Conservation (phyloP, 306 rosid species). For the Rosa persica region DNA sequence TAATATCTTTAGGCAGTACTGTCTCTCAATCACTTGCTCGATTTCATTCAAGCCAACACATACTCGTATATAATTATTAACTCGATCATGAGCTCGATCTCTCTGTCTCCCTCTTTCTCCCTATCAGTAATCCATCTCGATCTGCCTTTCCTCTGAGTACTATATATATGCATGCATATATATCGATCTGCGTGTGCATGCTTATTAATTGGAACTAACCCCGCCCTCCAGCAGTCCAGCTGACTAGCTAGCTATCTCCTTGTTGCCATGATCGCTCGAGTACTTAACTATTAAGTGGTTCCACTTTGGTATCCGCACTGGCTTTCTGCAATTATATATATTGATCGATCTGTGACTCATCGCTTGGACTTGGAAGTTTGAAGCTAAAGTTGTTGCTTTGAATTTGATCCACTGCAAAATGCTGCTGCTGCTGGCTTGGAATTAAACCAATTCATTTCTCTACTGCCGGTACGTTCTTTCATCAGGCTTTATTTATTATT, state of each 20-base stretch:
- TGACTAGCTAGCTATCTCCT: background rate
- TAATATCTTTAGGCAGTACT: conserved; percentile 10
- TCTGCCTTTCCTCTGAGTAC: background rate
- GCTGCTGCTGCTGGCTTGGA: conserved; percentile 28
- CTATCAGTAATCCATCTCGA: background rate
- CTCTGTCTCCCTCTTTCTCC: background rate
- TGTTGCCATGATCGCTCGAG: background rate
- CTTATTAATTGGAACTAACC: background rate
- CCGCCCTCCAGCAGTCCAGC: background rate
- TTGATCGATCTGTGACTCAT: background rate
- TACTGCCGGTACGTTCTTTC: conserved; percentile 35
- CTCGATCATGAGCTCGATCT: background rate
- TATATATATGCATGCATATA: background rate
- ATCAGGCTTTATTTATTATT: background rate
- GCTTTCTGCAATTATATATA: conserved; percentile 18
- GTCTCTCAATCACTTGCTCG: conserved; percentile 6
- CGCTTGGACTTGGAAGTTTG: background rate
- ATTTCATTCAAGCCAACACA: background rate
- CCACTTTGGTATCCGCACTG: conserved; percentile 9
- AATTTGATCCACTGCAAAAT: conserved; percentile 3
- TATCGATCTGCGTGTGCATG: conserved; percentile 4
- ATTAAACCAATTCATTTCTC: conserved; percentile 18
- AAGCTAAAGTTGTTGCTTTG: conserved; percentile 27
- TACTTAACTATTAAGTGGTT: conserved; percentile 14
- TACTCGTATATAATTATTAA: background rate